These are phyloP conservation scores for Paracamarosporium sp. DNA, from an alignment of 2,329 filamentous ascomycete species.

Conservation along the genomic window DNA sequence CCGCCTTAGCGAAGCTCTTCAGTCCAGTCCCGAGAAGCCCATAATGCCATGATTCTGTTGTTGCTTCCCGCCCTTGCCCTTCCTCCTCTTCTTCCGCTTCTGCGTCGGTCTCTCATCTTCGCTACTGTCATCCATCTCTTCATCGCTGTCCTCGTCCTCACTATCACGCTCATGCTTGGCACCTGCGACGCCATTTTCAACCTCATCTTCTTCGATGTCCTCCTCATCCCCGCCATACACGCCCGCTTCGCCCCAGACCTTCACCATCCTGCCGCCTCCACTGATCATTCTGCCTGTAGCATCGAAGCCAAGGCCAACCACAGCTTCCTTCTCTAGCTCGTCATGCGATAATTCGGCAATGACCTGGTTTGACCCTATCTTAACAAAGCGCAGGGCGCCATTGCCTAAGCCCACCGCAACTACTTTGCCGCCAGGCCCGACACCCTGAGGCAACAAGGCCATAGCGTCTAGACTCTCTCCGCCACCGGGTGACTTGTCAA, in stretches of 20 bases:
- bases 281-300: constrained; percentile 85
- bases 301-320: constrained; percentile 84
- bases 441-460: constrained; percentile 71
- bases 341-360: constrained; percentile 75
- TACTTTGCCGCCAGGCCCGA: constrained; percentile 72
- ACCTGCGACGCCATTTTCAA: constrained; percentile 42
- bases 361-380: constrained; percentile 76
- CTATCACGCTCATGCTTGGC: constrained; percentile 38
- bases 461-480: constrained; percentile 85
- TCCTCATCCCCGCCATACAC: constrained; percentile 65
- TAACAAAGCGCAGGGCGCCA: constrained; percentile 78
- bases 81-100: constrained; percentile 54
- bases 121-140: constrained; percentile 48
- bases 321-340: constrained; percentile 75
- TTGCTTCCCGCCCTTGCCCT: constrained; percentile 41
- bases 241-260: constrained; percentile 84
- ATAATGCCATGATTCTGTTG: constrained; percentile 42
- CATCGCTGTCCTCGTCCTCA: constrained; percentile 56
- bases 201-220: constrained; percentile 58
- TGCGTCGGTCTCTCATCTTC: constrained; percentile 52
- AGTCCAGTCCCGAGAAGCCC: constrained; percentile 44
- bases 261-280: constrained; percentile 83
- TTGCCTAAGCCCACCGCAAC: constrained; percentile 83
- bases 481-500: constrained; percentile 67
- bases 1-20: constrained; percentile 5